Base-by-base conservation (phyloP, 495 filamentous ascomycete species). In the Neurospora sp. region DNA sequence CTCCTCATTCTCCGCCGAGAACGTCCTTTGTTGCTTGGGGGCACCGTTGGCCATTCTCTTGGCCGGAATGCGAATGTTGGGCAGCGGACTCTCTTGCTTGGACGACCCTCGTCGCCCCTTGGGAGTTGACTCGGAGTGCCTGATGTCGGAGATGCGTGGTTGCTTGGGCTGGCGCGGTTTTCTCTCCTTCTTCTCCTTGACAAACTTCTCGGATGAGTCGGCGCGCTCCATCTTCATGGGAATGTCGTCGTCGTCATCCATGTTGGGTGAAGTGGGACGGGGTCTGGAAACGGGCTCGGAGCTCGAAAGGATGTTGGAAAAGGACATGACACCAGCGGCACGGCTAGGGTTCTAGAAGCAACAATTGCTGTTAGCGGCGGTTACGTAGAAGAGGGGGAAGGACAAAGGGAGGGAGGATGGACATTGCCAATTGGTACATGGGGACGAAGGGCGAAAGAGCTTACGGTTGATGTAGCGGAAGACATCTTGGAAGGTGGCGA, bases 231-330 rank as follows among this genome's bases (percentile, higher is more conserved):
- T 12, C 73, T 69, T 72, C 39, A 69, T 76, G 7, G 37, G 78
- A 70, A 74, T 78, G 75, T 74, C 74, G 14, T 66, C 54, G 54
- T 78, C 69, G 82, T 74, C 76, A 38, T 71, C 54, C 80, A 79
- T 62, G 75, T 80, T 73, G 14, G 80, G 83, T 69, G 77, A 84
- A 70, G 71, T 79, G 23, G 83, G 83, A 76, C 79, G 81, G 2
- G 87, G 85, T 74, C 87, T 85, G 6, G 86, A 76, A 41, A 85
- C 79, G 38, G 89, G 86, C 62, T 93, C 92, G 78, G 92, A 88
- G 73, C 87, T 90, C 2, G 93, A 94, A 42, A 97, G 88, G 72
- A 97, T 96, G 79, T 92, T 96, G 40, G 93, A 93, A 76, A 97
- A 93, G 4, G 93, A 93, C 94, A 97, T 97, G 16, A 94, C 92